phyloP scores from a whole-genome alignment of 2,329 filamentous ascomycete species.

The Fusarium foetens region DNA sequence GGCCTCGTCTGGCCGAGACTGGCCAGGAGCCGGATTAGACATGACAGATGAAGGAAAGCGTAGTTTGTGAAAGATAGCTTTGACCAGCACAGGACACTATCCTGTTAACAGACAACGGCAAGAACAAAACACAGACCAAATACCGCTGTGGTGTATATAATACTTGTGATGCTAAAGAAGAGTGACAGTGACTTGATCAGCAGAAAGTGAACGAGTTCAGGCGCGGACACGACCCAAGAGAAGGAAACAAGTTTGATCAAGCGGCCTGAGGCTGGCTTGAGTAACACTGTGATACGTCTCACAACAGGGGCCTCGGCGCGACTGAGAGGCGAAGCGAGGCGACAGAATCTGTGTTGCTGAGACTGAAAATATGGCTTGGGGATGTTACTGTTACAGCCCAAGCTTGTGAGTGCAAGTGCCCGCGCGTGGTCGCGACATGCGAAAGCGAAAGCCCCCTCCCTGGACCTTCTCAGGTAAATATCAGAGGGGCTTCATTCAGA shows the following conservation, averaged over 20 bases:
- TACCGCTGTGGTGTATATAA: constrained; percentile 9
- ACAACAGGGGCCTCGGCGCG: constrained; percentile 18
- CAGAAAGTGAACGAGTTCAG: constrained; percentile 15
- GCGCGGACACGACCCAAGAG: constrained; percentile 8
- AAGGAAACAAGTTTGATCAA: constrained; percentile 18
- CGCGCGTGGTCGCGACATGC: constrained; percentile 36
- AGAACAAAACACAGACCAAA: not conserved
- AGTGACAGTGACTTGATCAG: constrained; percentile 14
- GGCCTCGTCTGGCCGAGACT: constrained; percentile 50
- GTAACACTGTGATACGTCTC: constrained; percentile 35
- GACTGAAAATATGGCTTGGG: constrained; percentile 17
- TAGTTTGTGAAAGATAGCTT: not conserved
- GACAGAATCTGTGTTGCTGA: not conserved
- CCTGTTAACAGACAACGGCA: not conserved
- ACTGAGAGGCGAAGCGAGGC: constrained; percentile 11
- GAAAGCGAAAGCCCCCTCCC: constrained; percentile 42
- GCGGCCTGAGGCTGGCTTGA: constrained; percentile 28
- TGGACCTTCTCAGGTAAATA: constrained; percentile 33
- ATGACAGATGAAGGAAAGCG: constrained; percentile 33
- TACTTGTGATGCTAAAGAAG: constrained; percentile 12
- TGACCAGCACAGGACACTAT: constrained; percentile 8
- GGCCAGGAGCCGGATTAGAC: constrained; percentile 45
- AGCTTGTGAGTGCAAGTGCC: constrained; percentile 27
- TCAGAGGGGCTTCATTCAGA: constrained; percentile 42
- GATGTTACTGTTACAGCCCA: constrained; percentile 34